Percentiles rank a stretch among this genome's conserved stretches.
Evolutionary conservation across 768 basidiomycete genomes (phyloP).

Genomic region (Kondoa subrosea): DNA sequence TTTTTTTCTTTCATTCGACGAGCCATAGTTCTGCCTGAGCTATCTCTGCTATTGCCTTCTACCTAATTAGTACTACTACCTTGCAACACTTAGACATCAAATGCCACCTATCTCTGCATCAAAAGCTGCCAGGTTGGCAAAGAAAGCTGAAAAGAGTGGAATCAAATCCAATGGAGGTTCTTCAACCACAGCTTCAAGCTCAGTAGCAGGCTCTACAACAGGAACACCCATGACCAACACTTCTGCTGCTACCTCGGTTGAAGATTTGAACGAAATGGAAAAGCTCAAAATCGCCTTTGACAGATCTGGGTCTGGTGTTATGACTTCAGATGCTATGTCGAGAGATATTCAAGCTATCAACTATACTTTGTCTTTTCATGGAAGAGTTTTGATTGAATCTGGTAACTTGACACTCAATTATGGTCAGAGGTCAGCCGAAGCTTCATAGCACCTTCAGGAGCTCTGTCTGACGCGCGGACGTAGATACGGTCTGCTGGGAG

Average conservation of each 20-base stretch:
- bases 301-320: conserved; percentile 64
- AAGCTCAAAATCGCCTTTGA: conserved; percentile 80
- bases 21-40: too few relatives aligned
- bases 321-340: conserved; percentile 77
- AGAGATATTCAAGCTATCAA: conserved; percentile 96
- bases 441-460: background rate
- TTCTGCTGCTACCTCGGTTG: conserved; percentile 56
- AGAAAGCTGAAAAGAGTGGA: conserved; percentile 1
- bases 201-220: background rate
- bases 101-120: background rate
- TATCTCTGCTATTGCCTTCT: background rate
- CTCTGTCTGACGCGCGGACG: background rate
- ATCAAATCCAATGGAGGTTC: background rate
- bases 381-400: conserved; percentile 47
- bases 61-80: background rate
- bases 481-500: conserved; percentile 79
- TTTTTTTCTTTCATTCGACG: too few relatives aligned
- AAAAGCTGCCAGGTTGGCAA: background rate
- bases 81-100: background rate
- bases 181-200: background rate
- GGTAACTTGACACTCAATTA: conserved; percentile 68
- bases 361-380: conserved; percentile 93
- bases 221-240: conserved; percentile 33
- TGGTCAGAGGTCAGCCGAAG: conserved; percentile 45
- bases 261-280: conserved; percentile 63